These are phyloP conservation scores for Biscogniauxia sp. DNA, from an alignment of 2,329 filamentous ascomycete species.

Conservation along the genomic window DNA sequence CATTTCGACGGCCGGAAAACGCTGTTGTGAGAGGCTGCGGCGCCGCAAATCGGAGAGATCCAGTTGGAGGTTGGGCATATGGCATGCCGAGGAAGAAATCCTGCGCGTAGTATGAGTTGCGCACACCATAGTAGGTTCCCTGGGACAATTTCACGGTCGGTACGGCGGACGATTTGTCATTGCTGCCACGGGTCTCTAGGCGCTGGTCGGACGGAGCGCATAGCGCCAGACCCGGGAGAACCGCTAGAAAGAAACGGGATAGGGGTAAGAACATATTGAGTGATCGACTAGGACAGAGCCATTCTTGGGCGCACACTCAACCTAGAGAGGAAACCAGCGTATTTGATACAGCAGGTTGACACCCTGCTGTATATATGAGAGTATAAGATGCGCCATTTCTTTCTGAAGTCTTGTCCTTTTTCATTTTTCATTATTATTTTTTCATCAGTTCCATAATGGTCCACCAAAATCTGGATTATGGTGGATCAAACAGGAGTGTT, in stretches of 20 bases:
- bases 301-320: neutral
- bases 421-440: too few relatives aligned
- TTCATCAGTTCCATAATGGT: neutral
- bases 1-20: slow-evolving; percentile 40
- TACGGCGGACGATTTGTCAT: neutral
- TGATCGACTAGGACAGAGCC: neutral
- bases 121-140: slow-evolving; percentile 46
- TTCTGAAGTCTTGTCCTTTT: neutral
- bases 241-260: neutral
- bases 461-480: neutral
- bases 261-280: neutral
- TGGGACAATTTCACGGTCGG: slow-evolving; percentile 18
- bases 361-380: neutral
- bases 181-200: neutral
- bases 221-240: neutral
- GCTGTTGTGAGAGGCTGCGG: slow-evolving; percentile 48
- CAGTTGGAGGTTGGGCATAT: slow-evolving; percentile 52
- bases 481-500: neutral
- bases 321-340: neutral
- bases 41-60: slow-evolving; percentile 50
- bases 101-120: slow-evolving; percentile 40
- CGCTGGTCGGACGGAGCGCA: neutral
- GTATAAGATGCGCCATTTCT: neutral
- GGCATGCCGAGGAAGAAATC: slow-evolving; percentile 56
- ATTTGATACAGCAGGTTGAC: neutral